Evolutionary conservation across 768 basidiomycete genomes (phyloP), one percentile per base, ranked within the genome.

Genomic region (Auricularia sp.): DNA sequence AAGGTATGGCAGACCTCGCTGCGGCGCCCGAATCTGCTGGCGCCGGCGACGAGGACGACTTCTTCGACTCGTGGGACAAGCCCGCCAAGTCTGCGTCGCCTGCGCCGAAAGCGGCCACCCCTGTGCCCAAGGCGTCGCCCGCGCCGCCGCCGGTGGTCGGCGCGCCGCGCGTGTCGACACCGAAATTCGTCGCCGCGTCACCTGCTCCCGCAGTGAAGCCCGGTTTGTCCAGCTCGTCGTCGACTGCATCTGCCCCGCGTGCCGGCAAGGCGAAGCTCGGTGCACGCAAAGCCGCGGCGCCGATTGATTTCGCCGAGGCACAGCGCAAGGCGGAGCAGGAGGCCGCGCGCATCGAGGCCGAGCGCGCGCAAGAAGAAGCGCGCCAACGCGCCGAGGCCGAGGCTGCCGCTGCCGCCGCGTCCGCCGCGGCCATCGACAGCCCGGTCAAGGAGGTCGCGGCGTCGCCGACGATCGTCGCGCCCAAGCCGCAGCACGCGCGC

Each of bases 21-120:
- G 73, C 81, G 0, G 63, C 73, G 1, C 62, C 73, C 1, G n/a
- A 75, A 70, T 36, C 66, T 14, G 65, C 68, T 3, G 79, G 76
- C 64, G 73, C 73, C 66, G 79, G 81, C 54, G 77, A 78, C 0
- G 93, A 93, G 63, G 95, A 97, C 8, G 95, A 98, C 73, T 99
- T 99, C 77, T 99, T 98, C 77, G 87, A 92, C 59, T 90, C 92
- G 34, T 98, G 96, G 95, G 94, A 95, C 68, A 96, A 96, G 73
- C 88, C 92, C 1, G 76, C 80, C 21, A 75, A 59, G 39, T 82
- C 83, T 6, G 82, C 83, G 3, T 85, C 82, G 72, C 67, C 83
- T 1, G 80, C 83, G 14, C 71, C 80, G 3, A 76, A 77, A 65
- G 65, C 80, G 7, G 29, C 68, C 34, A 14, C 70, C 16, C 61